Evolutionary conservation across 2,329 filamentous ascomycete genomes (phyloP).

Genomic region (Gnomoniopsis smithogilvyi): DNA sequence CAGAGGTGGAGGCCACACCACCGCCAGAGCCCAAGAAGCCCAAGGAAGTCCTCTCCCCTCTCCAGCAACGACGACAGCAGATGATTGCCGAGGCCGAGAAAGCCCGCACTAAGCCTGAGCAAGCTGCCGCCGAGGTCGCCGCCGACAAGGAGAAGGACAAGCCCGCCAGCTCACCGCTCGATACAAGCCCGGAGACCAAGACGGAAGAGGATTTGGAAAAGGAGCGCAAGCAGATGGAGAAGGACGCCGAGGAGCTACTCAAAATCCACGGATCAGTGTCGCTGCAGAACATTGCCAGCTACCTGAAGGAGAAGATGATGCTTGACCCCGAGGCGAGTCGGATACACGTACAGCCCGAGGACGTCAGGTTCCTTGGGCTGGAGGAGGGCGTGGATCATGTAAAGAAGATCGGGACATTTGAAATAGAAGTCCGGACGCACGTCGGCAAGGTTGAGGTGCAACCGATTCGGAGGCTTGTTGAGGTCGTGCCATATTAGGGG

Average conservation of each 20-base stretch:
- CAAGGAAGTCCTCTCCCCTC: conserved; percentile 22
- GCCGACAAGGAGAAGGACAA: not conserved
- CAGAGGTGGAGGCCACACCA: conserved; percentile 20
- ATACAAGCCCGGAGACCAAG: not conserved
- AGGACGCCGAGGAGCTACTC: conserved; percentile 10
- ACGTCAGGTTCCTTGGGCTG: conserved; percentile 31
- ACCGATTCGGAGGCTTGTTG: conserved; percentile 30
- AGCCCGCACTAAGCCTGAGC: conserved; percentile 15
- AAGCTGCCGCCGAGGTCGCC: not conserved
- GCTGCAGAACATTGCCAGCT: conserved; percentile 31
- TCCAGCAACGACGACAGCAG: conserved; percentile 8
- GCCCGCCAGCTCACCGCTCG: not conserved
- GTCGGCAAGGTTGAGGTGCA: conserved; percentile 25
- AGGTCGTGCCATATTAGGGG: conserved; percentile 31
- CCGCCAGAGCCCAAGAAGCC: conserved; percentile 17
- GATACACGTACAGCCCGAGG: conserved; percentile 32
- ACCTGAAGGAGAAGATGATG: conserved; percentile 33
- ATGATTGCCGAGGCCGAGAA: not conserved
- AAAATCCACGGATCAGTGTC: conserved; percentile 44
- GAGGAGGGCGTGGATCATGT: conserved; percentile 34
- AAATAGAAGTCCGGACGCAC: conserved; percentile 32
- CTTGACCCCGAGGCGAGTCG: conserved; percentile 30
- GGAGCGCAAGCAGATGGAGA: conserved; percentile 19
- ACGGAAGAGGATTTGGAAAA: conserved; percentile 35
- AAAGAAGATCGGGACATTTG: conserved; percentile 38